phyloP scores from a whole-genome alignment of 345 rosid genomes.

The Lumnitzera racemosa region DNA sequence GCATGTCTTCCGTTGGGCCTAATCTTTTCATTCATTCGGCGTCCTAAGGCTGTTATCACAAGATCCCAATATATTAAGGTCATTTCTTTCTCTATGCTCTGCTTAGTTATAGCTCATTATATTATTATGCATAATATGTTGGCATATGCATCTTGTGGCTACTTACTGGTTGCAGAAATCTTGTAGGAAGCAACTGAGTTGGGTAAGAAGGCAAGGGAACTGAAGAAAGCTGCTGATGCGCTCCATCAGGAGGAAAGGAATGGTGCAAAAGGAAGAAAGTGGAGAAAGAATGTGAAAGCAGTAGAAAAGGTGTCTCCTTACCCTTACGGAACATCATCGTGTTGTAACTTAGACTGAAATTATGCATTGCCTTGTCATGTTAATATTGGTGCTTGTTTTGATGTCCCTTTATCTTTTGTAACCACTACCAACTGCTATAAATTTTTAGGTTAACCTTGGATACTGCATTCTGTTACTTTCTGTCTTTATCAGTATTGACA shows the following conservation, averaged over 20 bases:
- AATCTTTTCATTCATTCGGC: conserved; percentile 83
- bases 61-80: conserved; percentile 99
- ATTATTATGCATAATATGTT: neutral
- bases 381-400: neutral
- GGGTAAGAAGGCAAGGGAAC: conserved; percentile 92
- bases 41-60: conserved; percentile 97
- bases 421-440: too few relatives aligned
- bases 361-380: too few relatives aligned
- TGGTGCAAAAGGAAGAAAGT: conserved; percentile 89
- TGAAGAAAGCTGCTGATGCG: conserved; percentile 91
- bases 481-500: too few relatives aligned
- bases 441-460: too few relatives aligned
- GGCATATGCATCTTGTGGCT: neutral
- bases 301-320: conserved; percentile 69
- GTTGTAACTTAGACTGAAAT: too few relatives aligned
- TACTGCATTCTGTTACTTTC: too few relatives aligned
- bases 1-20: conserved; percentile 94
- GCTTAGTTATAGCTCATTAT: neutral
- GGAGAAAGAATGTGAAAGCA: conserved; percentile 94
- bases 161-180: conserved; percentile 4
- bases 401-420: too few relatives aligned
- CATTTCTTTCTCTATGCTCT: conserved; percentile 4
- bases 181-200: conserved; percentile 97
- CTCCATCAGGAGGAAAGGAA: conserved; percentile 96
- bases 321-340: neutral